Evolutionary conservation across 208 protist genomes (phyloP), one percentile per base, ranked within the genome.

Genomic region (Leishmania braziliensis): DNA sequence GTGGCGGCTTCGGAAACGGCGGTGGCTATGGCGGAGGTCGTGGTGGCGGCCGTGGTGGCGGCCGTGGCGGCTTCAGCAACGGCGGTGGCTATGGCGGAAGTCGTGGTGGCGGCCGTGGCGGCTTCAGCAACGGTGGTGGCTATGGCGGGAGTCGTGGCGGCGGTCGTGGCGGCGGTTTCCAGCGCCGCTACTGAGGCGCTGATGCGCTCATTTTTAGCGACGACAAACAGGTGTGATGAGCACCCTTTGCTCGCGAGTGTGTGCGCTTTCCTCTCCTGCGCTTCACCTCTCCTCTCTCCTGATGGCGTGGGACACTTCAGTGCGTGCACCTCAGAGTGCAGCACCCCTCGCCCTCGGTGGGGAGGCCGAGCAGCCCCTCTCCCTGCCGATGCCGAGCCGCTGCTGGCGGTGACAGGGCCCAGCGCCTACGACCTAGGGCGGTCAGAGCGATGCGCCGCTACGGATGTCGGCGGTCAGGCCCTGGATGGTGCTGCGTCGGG

Each of bases 1-100:
- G 86, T 39, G 48, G 84, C 39, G 86, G 91, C 48, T 53, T 82
- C 36, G 77, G 85, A 50, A 58, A 79, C n/a, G 68, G 79, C 56
- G 68, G 82, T 50, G 74, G 88, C 39, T 18, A 77, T 68, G 75
- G 84, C 18, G 48, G 85, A 36, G n/a, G 36, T 39, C 36, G 36
- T 39, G 82, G 83, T 56, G 82, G 81, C 69, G n/a, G 84, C 29
- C 36, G 36, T 39, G 82, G 83, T 56, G 82, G 81, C 69, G n/a
- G 84, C 29, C 63, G 85, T 46, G 63, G 80, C n/a, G 39, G 72
- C 73, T 20, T 51, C 50, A 29, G 80, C 33, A 23, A 79, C 53
- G 74, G 88, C n/a, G 70, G 84, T 51, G 36, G 36, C 36, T 43
- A 33, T 54, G 68, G 85, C 6, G 62, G 62, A 5, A 1, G 29